phyloP scores from a whole-genome alignment of 2,329 filamentous ascomycete species.

The Juglanconis juglandina region DNA sequence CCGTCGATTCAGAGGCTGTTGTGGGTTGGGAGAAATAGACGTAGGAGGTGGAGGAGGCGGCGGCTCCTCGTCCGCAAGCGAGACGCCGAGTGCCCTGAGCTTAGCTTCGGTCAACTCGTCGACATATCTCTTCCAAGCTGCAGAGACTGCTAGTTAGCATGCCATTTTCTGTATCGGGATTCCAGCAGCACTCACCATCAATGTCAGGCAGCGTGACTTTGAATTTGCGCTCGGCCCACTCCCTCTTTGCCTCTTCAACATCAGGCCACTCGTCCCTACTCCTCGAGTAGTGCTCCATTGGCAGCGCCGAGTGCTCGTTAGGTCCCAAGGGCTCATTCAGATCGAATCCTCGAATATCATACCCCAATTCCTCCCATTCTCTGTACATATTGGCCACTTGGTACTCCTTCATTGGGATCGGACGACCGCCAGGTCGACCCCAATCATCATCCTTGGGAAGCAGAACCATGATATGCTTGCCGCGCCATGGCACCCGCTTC shows the following conservation, averaged over 20 bases:
- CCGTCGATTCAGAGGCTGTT: slow-evolving; percentile 61
- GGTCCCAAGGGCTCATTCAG: slow-evolving; percentile 44
- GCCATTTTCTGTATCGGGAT: neutral
- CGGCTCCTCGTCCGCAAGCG: slow-evolving; percentile 70
- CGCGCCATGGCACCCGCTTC: slow-evolving; percentile 72
- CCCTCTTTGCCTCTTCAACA: slow-evolving; percentile 53
- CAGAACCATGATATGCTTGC: slow-evolving; percentile 69
- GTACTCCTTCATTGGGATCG: slow-evolving; percentile 50
- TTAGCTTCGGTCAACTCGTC: slow-evolving; percentile 85
- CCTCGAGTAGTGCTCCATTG: slow-evolving; percentile 49
- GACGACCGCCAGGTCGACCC: slow-evolving; percentile 52
- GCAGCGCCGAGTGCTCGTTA: slow-evolving; percentile 29
- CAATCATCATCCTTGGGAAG: slow-evolving; percentile 66
- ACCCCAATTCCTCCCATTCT: slow-evolving; percentile 67
- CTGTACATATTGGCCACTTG: slow-evolving; percentile 61
- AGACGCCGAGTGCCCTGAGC: slow-evolving; percentile 85
- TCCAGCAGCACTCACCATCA: slow-evolving; percentile 43
- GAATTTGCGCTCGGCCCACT: slow-evolving; percentile 51
- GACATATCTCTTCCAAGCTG: slow-evolving; percentile 71
- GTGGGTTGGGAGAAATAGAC: slow-evolving; percentile 62
- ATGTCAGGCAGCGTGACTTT: slow-evolving; percentile 68
- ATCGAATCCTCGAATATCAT: slow-evolving; percentile 66
- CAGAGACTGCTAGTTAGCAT: slow-evolving; percentile 23
- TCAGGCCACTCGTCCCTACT: slow-evolving; percentile 68
- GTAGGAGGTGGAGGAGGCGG: slow-evolving; percentile 49